Evolutionary conservation across 768 basidiomycete species (phyloP).

Genomic region (Xerocomellus amylosporus): DNA sequence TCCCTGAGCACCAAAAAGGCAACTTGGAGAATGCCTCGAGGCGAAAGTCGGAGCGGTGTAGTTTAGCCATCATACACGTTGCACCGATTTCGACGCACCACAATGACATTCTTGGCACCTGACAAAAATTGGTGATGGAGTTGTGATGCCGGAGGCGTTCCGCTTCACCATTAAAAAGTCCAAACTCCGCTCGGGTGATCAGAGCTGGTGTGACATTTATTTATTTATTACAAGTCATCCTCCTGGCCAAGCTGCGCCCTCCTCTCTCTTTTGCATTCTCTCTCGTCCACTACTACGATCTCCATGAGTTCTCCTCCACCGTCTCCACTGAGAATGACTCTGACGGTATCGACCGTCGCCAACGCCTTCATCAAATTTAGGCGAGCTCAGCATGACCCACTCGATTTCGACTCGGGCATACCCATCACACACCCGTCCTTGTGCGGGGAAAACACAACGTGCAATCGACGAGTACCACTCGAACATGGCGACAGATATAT

Average conservation of each 20-base stretch:
- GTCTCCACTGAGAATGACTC: slow-evolving; percentile 20
- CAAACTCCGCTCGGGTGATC: slow-evolving; percentile 23
- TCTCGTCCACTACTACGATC: not conserved
- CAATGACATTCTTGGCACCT: not conserved
- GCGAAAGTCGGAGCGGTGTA: not conserved
- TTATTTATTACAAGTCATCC: slow-evolving; percentile 10
- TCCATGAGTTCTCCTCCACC: slow-evolving; percentile 22
- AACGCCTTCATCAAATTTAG: slow-evolving; percentile 55
- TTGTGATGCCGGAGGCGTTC: not conserved
- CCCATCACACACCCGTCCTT: slow-evolving; percentile 39
- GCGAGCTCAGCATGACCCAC: slow-evolving; percentile 34
- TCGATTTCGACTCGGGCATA: slow-evolving; percentile 38
- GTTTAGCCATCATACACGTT: slow-evolving; percentile 14
- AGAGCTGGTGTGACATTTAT: not conserved
- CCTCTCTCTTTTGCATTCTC: not conserved
- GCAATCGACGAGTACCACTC: slow-evolving; percentile 31
- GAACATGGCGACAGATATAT: slow-evolving; percentile 45
- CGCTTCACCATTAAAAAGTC: not conserved
- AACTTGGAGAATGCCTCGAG: not conserved
- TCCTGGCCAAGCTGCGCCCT: not conserved
- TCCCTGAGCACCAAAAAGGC: not conserved
- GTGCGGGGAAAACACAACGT: slow-evolving; percentile 26
- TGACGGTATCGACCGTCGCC: slow-evolving; percentile 41
- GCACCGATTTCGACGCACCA: not conserved
- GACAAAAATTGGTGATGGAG: no score